Base-by-base conservation (phyloP, 1,284 basidiomycete genomes). In the Malassezia cuniculi region DNA sequence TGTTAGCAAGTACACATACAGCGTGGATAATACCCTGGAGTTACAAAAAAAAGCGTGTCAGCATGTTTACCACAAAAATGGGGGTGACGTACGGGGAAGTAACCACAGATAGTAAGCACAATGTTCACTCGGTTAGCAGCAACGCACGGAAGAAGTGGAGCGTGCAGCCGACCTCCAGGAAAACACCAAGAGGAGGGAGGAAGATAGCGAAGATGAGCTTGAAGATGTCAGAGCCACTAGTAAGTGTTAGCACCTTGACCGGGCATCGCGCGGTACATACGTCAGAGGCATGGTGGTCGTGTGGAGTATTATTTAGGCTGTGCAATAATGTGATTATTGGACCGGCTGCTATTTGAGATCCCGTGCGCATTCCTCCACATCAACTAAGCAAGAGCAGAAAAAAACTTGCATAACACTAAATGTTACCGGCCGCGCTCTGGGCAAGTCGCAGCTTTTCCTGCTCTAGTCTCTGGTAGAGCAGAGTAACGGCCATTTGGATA, bases 401-500 rank as follows among this genome's bases (percentile, higher is more conserved):
- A 7, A n/a, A n/a, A 27, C 27, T 27, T 15, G 5, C 17, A 24
- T 17, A 34, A 16, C 7, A 22, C 4, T 11, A 25, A 34, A 8
- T 24, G 6, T 19, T 36, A 36, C n/a, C 19, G 4, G 4, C 25
- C 15, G 50, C 41, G 27, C 45, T 49, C 44, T 54, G 54, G 11
- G 55, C 48, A 1, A 59, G 44, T 8, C 62, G 45, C 45, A 66
- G 43, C 45, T 66, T 66, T 39, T 66, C 63, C 49, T 66, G 60
- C 47, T 66, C 63, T n/a, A 66, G 41, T 19, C 63, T 47, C 63
- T 85, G 80, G 69, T 94, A 94, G 57, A 99, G 72, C 56, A 97
- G 69, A 56, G 85, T 80, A 19, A 99, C 86, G 3, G 93, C 93
- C 76, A 87, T 84, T 69, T 94, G 87, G 51, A 99, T 94, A 64